Base-by-base conservation (phyloP, 2,329 filamentous ascomycete genomes). In the Pseudogymnoascus sp. region DNA sequence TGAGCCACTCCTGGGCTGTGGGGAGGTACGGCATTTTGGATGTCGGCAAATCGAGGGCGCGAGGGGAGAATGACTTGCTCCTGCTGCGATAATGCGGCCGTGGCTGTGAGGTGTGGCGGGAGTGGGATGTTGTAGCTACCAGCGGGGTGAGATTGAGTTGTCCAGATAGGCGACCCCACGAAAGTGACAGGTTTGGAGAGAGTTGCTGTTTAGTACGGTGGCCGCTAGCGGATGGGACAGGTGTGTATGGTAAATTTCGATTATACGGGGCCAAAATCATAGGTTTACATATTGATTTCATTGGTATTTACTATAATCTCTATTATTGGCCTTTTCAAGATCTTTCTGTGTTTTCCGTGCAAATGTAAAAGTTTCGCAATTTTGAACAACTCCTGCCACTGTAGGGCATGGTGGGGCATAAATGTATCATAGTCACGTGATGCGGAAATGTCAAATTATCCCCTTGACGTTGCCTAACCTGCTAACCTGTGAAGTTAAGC, bases 1-100 rank as follows among this genome's bases (percentile, higher is more conserved):
- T 86, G 68, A 97, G 89, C 89, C 92, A 99, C 78, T 92, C 88
- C 76, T 96, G 88, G 75, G 90, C 90, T 63, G 90, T 92, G 60
- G 83, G 79, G 73, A 96, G 86, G 74, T 89, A 86, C 2, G 89
- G 88, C 92, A 96, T 96, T 63, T 69, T 78, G 70, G 23, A 33
- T 38, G 33, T 59, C 33, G 52, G 61, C 31, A 39, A 41, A 49
- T 19, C n/a, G 29, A 55, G 49, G n/a, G 19, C 49, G 49, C 10
- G 49, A 55, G 49, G 26, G 29, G 12, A 4, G 29, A 26, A 55
- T 55, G 26, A 19, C 29, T 55, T 55, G 49, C 49, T 55, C 49
- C 10, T 33, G 16, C 49, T 55, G 49, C 8, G 29, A 19, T 19
- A 33, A 33, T 33, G 26, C 10, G 45, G n/a, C 8, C 26, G 45